These are phyloP conservation scores for Pulveroboletus ravenelii DNA, from an alignment of 768 basidiomycete genomes.

Conservation along the genomic window DNA sequence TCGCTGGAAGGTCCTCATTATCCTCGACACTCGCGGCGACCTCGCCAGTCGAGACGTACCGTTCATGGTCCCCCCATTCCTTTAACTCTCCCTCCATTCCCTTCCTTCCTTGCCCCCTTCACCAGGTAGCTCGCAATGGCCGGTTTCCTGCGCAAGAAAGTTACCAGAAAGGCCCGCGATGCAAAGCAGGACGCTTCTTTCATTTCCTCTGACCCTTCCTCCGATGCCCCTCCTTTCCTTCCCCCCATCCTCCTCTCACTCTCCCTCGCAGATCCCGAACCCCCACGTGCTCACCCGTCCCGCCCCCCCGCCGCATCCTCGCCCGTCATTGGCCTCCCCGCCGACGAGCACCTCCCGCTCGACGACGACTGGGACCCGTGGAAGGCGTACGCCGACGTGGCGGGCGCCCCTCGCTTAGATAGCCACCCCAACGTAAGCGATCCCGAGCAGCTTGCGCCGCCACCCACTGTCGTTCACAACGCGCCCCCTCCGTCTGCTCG, in stretches of 20 bases:
- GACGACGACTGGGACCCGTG: slow-evolving; percentile 26
- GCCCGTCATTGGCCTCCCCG: not conserved
- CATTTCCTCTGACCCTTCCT: not conserved
- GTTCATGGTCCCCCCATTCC: slow-evolving; percentile 7
- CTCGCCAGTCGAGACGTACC: not conserved
- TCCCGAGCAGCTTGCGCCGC: not conserved
- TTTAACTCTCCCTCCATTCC: not conserved
- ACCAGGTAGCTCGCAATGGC: slow-evolving; percentile 37
- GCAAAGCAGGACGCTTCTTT: not conserved
- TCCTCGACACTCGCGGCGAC: slow-evolving; percentile 1
- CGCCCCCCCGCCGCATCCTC: slow-evolving; percentile 18
- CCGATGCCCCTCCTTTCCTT: slow-evolving; percentile 25
- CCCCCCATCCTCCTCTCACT: slow-evolving; percentile 42
- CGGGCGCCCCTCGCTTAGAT: slow-evolving; percentile 3
- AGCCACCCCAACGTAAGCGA: not conserved
- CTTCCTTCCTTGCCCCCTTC: not conserved
- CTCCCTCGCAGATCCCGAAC: slow-evolving; percentile 28
- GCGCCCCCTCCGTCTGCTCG: not conserved
- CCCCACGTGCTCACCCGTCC: not conserved
- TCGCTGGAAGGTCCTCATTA: slow-evolving; percentile 6
- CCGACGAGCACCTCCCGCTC: not conserved
- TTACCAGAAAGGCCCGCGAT: slow-evolving; percentile 20
- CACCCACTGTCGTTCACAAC: not conserved
- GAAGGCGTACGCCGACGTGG: slow-evolving; percentile 1
- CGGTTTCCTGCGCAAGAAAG: slow-evolving; percentile 53